These are phyloP conservation scores for Ustilago vetiveriae DNA, from an alignment of 1,284 basidiomycete genomes.

Conservation along the genomic window DNA sequence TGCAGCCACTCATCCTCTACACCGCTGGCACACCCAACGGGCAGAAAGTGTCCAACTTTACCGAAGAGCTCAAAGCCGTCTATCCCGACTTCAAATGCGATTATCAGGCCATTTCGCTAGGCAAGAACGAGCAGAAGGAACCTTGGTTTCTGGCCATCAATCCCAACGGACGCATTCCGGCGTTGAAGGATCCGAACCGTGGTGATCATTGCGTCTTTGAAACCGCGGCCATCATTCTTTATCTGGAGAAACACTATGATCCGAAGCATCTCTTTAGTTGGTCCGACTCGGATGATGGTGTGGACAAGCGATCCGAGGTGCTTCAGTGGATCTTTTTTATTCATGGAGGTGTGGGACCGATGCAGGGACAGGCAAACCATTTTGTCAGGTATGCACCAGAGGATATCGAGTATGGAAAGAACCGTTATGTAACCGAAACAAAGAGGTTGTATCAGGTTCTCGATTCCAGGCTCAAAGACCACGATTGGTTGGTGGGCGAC, in stretches of 20 bases:
- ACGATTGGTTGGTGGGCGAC: constrained; percentile 56
- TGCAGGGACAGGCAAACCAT: constrained; percentile 56
- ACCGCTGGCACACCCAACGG: constrained; percentile 49
- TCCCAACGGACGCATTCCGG: constrained; percentile 62
- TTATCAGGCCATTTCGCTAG: constrained; percentile 20
- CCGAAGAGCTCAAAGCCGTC: constrained; percentile 53
- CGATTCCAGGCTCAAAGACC: constrained; percentile 41
- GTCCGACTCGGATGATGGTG: constrained; percentile 38
- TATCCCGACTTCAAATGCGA: constrained; percentile 47
- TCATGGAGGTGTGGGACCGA: constrained; percentile 48
- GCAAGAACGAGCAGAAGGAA: constrained; percentile 56
- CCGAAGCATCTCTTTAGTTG: constrained; percentile 52
- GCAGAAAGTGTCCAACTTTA: constrained; percentile 45
- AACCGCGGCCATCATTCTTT: constrained; percentile 53
- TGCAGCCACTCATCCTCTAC: constrained; percentile 55
- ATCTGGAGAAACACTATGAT: constrained; percentile 57
- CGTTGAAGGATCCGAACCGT: constrained; percentile 47
- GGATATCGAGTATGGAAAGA: constrained; percentile 52
- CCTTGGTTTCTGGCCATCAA: constrained; percentile 58
- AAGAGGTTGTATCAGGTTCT: constrained; percentile 51
- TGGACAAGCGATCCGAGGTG: constrained; percentile 29
- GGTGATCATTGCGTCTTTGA: constrained; percentile 48
- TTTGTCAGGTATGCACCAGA: constrained; percentile 49
- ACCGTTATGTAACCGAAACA: constrained; percentile 45
- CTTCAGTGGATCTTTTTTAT: constrained; percentile 50